A percentile compares a stretch with the other conserved stretches of the same genome.
Evolutionary conservation across 2,329 filamentous ascomycete genomes (phyloP).

Genomic region (Aspergillus vadensis): DNA sequence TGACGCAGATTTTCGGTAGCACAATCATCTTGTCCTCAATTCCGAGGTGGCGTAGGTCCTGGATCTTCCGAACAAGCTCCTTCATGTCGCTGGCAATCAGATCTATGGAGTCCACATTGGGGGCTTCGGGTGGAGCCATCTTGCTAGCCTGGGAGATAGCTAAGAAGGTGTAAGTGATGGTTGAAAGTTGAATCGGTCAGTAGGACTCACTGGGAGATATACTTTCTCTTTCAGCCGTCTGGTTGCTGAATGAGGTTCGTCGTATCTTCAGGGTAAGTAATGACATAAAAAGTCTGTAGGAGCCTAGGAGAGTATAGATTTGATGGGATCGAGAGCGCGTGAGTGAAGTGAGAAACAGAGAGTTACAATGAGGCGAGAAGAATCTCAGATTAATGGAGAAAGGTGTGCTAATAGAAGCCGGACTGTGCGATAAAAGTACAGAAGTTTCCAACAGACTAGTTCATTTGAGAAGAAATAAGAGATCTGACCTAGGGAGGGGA

Average conservation of each 20-base stretch:
- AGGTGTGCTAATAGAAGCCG: no score
- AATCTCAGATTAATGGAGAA: no score
- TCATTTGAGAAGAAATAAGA: background rate
- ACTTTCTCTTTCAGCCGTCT: background rate
- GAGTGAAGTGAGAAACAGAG: no score
- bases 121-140: background rate
- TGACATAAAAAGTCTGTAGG: background rate
- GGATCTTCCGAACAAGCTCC: conserved; percentile 42
- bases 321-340: no score
- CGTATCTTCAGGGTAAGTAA: background rate
- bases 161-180: conserved; percentile 5
- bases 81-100: conserved; percentile 39
- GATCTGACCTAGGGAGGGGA: background rate
- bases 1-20: conserved; percentile 76
- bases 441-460: background rate
- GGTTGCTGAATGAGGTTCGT: background rate
- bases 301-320: no score
- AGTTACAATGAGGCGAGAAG: no score
- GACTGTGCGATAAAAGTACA: background rate
- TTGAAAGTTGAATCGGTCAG: background rate
- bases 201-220: background rate
- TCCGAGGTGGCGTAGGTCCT: conserved; percentile 69
- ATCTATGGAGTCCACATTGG: conserved; percentile 26
- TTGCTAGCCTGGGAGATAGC: conserved; percentile 1
- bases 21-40: conserved; percentile 68